A percentile compares a stretch with the other conserved stretches of the same genome.
Evolutionary conservation across 768 basidiomycete genomes (phyloP).

Genomic region (Auriscalpium orientale): DNA sequence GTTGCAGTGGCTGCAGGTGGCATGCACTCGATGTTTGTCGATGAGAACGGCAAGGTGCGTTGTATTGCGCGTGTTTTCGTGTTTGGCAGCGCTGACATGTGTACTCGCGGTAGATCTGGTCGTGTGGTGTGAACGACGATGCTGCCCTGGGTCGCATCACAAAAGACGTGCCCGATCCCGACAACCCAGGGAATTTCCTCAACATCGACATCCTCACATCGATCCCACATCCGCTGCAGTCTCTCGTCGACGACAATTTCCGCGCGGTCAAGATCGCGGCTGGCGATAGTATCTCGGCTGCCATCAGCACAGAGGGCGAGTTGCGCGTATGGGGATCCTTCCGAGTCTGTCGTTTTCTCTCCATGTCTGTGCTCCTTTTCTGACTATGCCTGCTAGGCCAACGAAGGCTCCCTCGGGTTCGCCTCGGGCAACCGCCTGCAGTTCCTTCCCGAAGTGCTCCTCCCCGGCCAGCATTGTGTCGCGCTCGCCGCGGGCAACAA

Average conservation of each 20-base stretch:
- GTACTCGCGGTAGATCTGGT: slow-evolving; percentile 53
- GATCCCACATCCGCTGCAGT: slow-evolving; percentile 58
- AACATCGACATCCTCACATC: slow-evolving; percentile 45
- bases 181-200: slow-evolving; percentile 49
- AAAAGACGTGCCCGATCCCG: slow-evolving; percentile 47
- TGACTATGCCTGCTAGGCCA: slow-evolving; percentile 36
- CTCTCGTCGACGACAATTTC: slow-evolving; percentile 72
- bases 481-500: slow-evolving; percentile 79
- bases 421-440: slow-evolving; percentile 60
- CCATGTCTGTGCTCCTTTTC: neutral
- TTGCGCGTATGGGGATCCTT: slow-evolving; percentile 87
- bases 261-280: slow-evolving; percentile 76
- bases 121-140: slow-evolving; percentile 83
- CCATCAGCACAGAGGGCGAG: slow-evolving; percentile 71
- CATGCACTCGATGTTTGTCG: slow-evolving; percentile 82
- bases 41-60: slow-evolving; percentile 85
- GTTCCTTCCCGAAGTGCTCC: slow-evolving; percentile 53
- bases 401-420: slow-evolving; percentile 83
- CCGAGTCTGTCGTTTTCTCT: slow-evolving; percentile 46
- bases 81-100: neutral
- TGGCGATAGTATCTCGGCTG: slow-evolving; percentile 85
- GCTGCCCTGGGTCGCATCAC: slow-evolving; percentile 82
- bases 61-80: neutral
- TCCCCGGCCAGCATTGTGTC: slow-evolving; percentile 62
- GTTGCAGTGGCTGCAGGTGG: slow-evolving; percentile 80